Percentiles rank a stretch among this genome's conserved stretches.
Conservation (phyloP, 371 early-diverging fungal genomes). For the Zopfochytrium polystomum region DNA sequence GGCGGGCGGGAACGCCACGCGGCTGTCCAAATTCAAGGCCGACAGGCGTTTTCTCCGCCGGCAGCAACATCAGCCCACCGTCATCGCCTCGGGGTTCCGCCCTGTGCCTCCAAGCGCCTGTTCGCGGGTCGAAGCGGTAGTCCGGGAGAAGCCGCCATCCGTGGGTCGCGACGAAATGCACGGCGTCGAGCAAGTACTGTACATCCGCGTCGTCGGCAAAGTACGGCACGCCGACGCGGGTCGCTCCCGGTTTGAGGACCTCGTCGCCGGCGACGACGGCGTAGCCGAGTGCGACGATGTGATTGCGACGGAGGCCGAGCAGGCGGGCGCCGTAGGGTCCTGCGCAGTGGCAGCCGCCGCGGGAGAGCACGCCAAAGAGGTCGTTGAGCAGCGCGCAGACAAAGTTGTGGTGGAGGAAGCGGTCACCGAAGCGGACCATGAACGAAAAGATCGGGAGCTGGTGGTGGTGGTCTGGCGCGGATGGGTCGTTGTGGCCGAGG, state of each 20-base stretch:
- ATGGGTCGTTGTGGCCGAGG: too few species aligned
- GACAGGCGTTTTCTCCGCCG: too few species aligned
- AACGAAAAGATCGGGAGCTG: conserved; percentile 18
- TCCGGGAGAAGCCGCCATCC: conserved; percentile 16
- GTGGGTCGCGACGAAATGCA: conserved; percentile 11
- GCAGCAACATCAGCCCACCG: too few species aligned
- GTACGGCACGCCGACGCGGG: conserved; percentile 14
- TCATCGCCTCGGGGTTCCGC: too few species aligned
- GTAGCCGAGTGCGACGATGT: neutral
- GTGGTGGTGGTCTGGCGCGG: neutral
- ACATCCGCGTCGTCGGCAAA: conserved; percentile 6
- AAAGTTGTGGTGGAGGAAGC: conserved; percentile 16
- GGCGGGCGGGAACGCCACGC: too few species aligned
- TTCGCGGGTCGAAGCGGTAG: conserved; percentile 9
- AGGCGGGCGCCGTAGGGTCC: neutral
- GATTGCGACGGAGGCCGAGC: neutral
- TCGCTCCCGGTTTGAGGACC: neutral
- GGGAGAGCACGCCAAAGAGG: conserved; percentile 22
- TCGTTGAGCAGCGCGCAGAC: conserved; percentile 18
- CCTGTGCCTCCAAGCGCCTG: neutral
- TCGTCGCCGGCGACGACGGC: neutral
- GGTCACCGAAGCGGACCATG: neutral
- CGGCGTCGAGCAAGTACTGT: conserved; percentile 12
- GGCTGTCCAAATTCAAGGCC: too few species aligned
- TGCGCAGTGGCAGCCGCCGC: conserved; percentile 16